Percentiles rank a stretch among this genome's conserved stretches.
These are phyloP conservation scores for Pichia heedii DNA, from an alignment of 805 yeast genomes.

Conservation along the genomic window DNA sequence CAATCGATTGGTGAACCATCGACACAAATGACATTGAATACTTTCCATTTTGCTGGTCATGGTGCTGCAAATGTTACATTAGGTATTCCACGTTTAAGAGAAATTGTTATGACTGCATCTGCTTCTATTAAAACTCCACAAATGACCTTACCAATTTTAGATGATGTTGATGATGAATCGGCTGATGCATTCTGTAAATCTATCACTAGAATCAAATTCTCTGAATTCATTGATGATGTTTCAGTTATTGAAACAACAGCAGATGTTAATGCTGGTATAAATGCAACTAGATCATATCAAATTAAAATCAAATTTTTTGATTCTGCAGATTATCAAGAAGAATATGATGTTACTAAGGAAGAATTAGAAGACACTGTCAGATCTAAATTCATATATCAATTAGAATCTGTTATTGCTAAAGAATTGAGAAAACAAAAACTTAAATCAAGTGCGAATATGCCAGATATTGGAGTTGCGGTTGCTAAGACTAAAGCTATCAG, in stretches of 20 bases:
- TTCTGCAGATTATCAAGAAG: slow-evolving; percentile 66
- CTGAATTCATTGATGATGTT: slow-evolving; percentile 83
- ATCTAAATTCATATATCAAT: slow-evolving; percentile 51
- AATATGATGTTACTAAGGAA: slow-evolving; percentile 78
- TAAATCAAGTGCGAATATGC: slow-evolving; percentile 41
- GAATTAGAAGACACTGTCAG: slow-evolving; percentile 66
- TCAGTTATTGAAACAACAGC: slow-evolving; percentile 85
- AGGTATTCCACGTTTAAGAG: slow-evolving; percentile 99
- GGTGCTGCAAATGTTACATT: slow-evolving; percentile 99
- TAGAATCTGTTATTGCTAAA: slow-evolving; percentile 67
- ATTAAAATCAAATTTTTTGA: slow-evolving; percentile 71
- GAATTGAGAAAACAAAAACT: slow-evolving; percentile 72
- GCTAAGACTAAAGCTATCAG: slow-evolving; percentile 39
- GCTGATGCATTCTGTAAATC: slow-evolving; percentile 93
- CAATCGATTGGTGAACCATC: slow-evolving; percentile 99
- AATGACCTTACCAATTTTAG: slow-evolving; percentile 82
- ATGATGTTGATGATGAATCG: slow-evolving; percentile 72
- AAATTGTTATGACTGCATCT: slow-evolving; percentile 98
- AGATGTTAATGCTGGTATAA: slow-evolving; percentile 29
- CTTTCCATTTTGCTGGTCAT: slow-evolving; percentile 99
- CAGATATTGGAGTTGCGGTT: slow-evolving; percentile 64
- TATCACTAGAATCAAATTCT: slow-evolving; percentile 71
- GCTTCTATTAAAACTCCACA: slow-evolving; percentile 96
- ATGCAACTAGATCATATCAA: slow-evolving; percentile 58
- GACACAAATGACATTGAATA: slow-evolving; percentile 94